Base-by-base conservation (phyloP, 768 basidiomycete genomes). In the Leucocoprinus birnbaumii region DNA sequence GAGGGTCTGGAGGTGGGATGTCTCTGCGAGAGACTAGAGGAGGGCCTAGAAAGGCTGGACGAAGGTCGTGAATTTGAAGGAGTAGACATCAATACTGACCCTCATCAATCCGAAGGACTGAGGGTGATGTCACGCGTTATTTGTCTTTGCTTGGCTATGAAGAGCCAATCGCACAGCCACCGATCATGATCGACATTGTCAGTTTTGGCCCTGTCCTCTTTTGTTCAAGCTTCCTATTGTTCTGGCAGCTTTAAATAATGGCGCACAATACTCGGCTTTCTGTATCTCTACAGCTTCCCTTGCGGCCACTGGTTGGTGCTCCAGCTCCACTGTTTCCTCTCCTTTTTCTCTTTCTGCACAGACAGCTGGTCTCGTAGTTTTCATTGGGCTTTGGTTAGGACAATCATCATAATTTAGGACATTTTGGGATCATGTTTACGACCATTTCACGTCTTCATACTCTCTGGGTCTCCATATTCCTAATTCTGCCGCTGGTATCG, bases 41-140 rank as follows among this genome's bases (percentile, higher is more conserved):
- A 51, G 70, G 83, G 74, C 62, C 68, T 71, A 7, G 79, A 79
- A 21, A 77, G 62, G 50, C 83, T 82, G 1, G 82, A 82, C 1
- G 76, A 56, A 63, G 69, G 66, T 65, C 79, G 56, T 61, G 68
- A 57, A 66, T 45, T 67, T 64, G 57, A 57, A 27, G 61, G 38
- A 13, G 47, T 42, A 25, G 40, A 31, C 46, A 54, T 54, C 44
- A 48, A 48, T 25, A n/a, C n/a, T 6, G 6, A 10, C 19, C 9
- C 21, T 5, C 42, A 44, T 44, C 42, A 44, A 44, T 44, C 19
- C 42, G 14, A 16, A 38, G n/a, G n/a, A n/a, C n/a, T n/a, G 31
- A 31, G 31, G 31, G 31, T 31, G 31, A 31, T 31, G 31, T 31
- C 31, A 31, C 31, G 31, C 31, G 31, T 31, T 31, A 11, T 31